Percentiles rank a stretch among this genome's conserved stretches.
Conservation (phyloP, 140 eudicot species). For the Oenanthe javanica region DNA sequence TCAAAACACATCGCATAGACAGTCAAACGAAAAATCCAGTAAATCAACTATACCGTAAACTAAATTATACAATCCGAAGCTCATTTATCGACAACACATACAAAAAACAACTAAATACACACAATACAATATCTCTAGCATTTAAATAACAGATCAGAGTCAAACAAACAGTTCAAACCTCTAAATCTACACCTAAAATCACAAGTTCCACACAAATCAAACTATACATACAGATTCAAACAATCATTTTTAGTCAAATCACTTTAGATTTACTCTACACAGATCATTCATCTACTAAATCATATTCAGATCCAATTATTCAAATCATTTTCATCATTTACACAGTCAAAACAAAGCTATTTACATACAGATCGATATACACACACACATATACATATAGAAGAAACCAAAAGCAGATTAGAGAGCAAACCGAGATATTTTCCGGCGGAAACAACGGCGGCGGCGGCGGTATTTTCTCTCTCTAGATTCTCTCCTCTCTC, state of each 20-base stretch:
- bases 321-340: conserved; percentile 1
- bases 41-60: no score
- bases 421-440: neutral
- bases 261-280: neutral
- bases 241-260: neutral
- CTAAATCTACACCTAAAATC: conserved; percentile 2
- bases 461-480: conserved; percentile 2
- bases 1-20: no score
- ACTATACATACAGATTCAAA: neutral
- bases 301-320: neutral
- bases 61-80: neutral
- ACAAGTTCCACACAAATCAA: neutral
- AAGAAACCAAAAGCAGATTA: neutral
- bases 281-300: neutral
- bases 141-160: neutral
- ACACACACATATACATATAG: neutral
- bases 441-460: conserved; percentile 4
- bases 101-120: neutral
- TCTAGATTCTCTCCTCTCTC: conserved; percentile 16
- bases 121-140: neutral
- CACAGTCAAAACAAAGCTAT: neutral
- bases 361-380: neutral
- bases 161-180: neutral
- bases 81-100: neutral
- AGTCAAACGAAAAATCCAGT: no score